Base-by-base conservation (phyloP, 768 basidiomycete species). In the Kockovaella imperatae region DNA sequence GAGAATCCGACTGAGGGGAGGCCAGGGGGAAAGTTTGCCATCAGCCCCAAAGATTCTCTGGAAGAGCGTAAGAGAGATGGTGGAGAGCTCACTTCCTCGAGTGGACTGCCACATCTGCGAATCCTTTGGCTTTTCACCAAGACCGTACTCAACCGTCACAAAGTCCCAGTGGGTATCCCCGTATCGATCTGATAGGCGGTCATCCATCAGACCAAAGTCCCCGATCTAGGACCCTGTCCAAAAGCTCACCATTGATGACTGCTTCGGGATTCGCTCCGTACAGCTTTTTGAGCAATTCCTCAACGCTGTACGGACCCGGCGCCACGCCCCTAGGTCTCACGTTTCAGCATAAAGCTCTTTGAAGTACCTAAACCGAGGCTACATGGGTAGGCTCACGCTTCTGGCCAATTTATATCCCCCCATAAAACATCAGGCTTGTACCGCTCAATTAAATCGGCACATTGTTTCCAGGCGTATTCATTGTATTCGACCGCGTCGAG, bases 181-280 rank as follows among this genome's bases (percentile, higher is more conserved):
- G 20, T 11, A 39, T 39, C 36, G 36, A 39, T 39, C 36, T 39
- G 20, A 18, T 13, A 39, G 8, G 8, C 11, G 36, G 11, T 8
- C 8, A 39, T 10, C 36, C 20, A 10, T 11, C 10, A 21, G 36
- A 8, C 18, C 13, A 13, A 18, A 21, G n/a, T n/a, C n/a, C n/a
- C n/a, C n/a, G n/a, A n/a, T n/a, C n/a, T n/a, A n/a, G n/a, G n/a
- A n/a, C n/a, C n/a, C n/a, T n/a, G n/a, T n/a, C n/a, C n/a, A n/a
- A n/a, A n/a, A 32, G 10, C 36, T 39, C 36, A 39, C 36, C 36
- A 39, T 39, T 39, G 36, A 39, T 39, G 11, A 39, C 11, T 10
- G 36, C 11, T 39, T 39, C 36, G 13, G 36, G 36, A 21, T 39
- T 39, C 36, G 36, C 18, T 20, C 20, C 36, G 20, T 39, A 39